phyloP scores from a whole-genome alignment of 2,329 filamentous ascomycete species.

The Fusarium agapanthi region DNA sequence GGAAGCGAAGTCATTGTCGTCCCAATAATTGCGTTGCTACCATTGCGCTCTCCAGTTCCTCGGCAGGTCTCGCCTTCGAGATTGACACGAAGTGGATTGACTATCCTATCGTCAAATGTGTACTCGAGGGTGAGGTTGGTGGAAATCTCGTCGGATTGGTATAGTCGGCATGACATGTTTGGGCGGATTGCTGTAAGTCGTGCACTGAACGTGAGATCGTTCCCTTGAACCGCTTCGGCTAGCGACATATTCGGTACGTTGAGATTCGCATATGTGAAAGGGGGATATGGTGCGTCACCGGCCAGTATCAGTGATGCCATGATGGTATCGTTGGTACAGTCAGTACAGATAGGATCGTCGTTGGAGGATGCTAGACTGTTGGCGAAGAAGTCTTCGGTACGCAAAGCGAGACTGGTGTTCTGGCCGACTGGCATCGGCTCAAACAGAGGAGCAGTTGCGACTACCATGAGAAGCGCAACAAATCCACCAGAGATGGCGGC shows the following conservation, averaged over 20 bases:
- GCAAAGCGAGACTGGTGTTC: slow-evolving; percentile 36
- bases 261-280: slow-evolving; percentile 48
- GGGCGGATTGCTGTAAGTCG: slow-evolving; percentile 46
- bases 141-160: slow-evolving; percentile 30
- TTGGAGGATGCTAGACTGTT: slow-evolving; percentile 38
- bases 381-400: slow-evolving; percentile 44
- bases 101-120: slow-evolving; percentile 16
- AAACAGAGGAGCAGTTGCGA: slow-evolving; percentile 47
- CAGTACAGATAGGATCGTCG: slow-evolving; percentile 34
- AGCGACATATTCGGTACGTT: slow-evolving; percentile 40
- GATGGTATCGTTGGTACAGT: slow-evolving; percentile 43
- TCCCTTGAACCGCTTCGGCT: slow-evolving; percentile 9
- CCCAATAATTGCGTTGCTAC: slow-evolving; percentile 32
- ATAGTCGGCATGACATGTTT: slow-evolving; percentile 40
- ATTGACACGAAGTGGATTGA: slow-evolving; percentile 37
- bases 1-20: slow-evolving; percentile 7
- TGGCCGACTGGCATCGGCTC: slow-evolving; percentile 41
- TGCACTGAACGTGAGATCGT: slow-evolving; percentile 34
- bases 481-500: slow-evolving; percentile 41
- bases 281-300: slow-evolving; percentile 47
- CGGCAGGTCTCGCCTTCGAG: slow-evolving; percentile 35
- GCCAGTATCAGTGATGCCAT: slow-evolving; percentile 48
- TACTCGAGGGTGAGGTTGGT: slow-evolving; percentile 39
- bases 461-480: slow-evolving; percentile 44
- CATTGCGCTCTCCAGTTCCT: not conserved